Evolutionary conservation across 768 basidiomycete genomes (phyloP).

Genomic region (Lactarius deliciosus): DNA sequence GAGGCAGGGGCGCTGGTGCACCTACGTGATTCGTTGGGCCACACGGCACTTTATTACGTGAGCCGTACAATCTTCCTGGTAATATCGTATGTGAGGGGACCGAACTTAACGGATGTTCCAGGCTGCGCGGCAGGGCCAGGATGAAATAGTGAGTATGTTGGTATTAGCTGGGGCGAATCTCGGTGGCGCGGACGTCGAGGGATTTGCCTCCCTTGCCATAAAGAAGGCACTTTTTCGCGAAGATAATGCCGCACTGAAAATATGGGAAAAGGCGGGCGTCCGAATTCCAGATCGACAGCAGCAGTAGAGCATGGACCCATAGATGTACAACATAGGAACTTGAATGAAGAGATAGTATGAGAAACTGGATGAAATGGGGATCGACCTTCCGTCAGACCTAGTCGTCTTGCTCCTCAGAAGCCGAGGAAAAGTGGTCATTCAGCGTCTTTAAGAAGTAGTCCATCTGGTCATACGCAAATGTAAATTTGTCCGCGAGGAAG

Average conservation of each 20-base stretch:
- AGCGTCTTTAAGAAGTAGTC: constrained; percentile 66
- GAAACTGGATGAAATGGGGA: constrained; percentile 1
- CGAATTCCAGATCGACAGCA: constrained; percentile 16
- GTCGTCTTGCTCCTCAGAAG: constrained; percentile 36
- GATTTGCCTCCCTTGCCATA: constrained; percentile 52
- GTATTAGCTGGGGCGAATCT: constrained; percentile 74
- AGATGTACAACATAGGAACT: constrained; percentile 20
- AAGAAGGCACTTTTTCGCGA: constrained; percentile 40
- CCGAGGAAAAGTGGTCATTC: constrained; percentile 47
- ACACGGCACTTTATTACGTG: constrained; percentile 83
- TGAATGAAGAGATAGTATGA: not conserved
- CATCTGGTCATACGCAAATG: constrained; percentile 66
- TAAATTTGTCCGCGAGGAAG: constrained; percentile 64
- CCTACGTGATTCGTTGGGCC: constrained; percentile 73
- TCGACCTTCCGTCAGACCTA: constrained; percentile 35
- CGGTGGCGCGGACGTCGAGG: constrained; percentile 60
- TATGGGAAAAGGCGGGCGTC: constrained; percentile 60
- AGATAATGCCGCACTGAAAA: constrained; percentile 45
- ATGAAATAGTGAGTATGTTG: constrained; percentile 58
- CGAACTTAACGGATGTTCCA: constrained; percentile 33
- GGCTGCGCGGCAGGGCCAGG: constrained; percentile 75
- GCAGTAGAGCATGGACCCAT: constrained; percentile 17
- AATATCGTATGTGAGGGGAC: not conserved
- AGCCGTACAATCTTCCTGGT: constrained; percentile 31
- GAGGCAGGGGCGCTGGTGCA: constrained; percentile 80